Evolutionary conservation across 2,329 filamentous ascomycete species (phyloP).

Genomic region (Xylariaceae sp.): DNA sequence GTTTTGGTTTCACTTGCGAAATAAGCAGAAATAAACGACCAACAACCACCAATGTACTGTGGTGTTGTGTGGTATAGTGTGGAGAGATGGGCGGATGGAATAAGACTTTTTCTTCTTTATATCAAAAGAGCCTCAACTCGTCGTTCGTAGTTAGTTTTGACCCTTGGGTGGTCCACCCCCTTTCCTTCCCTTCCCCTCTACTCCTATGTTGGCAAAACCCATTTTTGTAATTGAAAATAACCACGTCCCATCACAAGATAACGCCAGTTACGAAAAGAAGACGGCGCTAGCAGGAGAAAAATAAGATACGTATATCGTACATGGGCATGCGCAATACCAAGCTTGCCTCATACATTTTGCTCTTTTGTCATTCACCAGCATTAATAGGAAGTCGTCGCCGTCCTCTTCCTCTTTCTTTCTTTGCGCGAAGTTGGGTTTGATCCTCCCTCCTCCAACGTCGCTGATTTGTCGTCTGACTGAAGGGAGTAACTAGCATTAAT

Average conservation of each 20-base stretch:
- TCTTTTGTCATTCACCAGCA: constrained; percentile 20
- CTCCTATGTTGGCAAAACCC: too few species aligned
- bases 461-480: too few species aligned
- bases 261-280: constrained; percentile 6
- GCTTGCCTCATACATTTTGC: constrained; percentile 17
- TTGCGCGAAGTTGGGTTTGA: too few species aligned
- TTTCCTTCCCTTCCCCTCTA: constrained; percentile 19
- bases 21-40: too few species aligned
- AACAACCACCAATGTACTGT: too few species aligned
- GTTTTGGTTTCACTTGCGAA: too few species aligned
- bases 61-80: too few species aligned
- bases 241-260: constrained; percentile 11
- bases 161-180: constrained; percentile 7
- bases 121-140: neutral
- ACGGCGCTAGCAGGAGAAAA: neutral
- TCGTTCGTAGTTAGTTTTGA: neutral
- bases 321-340: constrained; percentile 14
- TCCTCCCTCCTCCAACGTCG: too few species aligned
- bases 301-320: constrained; percentile 20
- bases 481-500: too few species aligned
- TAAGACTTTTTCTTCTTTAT: constrained; percentile 6
- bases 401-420: too few species aligned
- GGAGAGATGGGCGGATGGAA: too few species aligned
- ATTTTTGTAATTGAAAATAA: constrained; percentile 16
- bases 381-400: too few species aligned